These are phyloP conservation scores for Gossypium lobatum DNA, from an alignment of 441 rosid species.

Conservation along the genomic window DNA sequence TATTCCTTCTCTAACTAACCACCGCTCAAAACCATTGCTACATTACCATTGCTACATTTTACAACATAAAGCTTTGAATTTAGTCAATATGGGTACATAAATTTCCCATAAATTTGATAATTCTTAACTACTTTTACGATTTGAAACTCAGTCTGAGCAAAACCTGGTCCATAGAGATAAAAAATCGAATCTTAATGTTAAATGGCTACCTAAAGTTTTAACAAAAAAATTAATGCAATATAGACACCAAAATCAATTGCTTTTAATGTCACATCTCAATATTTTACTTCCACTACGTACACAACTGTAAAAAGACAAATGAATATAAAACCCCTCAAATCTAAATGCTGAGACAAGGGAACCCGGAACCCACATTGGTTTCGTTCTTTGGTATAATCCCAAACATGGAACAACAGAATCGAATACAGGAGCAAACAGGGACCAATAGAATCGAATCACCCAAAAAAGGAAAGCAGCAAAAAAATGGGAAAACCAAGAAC, in stretches of 20 bases:
- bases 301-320: not conserved
- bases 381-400: not conserved
- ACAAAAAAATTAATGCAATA: not conserved
- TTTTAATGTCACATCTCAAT: not conserved
- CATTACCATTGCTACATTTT: not conserved
- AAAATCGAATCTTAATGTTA: not conserved
- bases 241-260: not conserved
- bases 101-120: not conserved
- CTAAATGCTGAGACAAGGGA: not conserved
- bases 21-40: too few relatives aligned
- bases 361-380: not conserved
- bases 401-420: not conserved
- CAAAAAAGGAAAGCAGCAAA: not conserved
- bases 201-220: not conserved
- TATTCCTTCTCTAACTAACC: not conserved
- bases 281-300: not conserved
- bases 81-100: not conserved
- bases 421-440: not conserved
- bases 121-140: not conserved
- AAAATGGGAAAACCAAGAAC: not conserved
- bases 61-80: not conserved
- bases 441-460: not conserved
- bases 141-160: not conserved
- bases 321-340: not conserved
- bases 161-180: not conserved